Percentiles rank a stretch among this genome's conserved stretches.
phyloP scores from a whole-genome alignment of 164 flowering plant genomes.

The Euptelea pleiosperma region DNA sequence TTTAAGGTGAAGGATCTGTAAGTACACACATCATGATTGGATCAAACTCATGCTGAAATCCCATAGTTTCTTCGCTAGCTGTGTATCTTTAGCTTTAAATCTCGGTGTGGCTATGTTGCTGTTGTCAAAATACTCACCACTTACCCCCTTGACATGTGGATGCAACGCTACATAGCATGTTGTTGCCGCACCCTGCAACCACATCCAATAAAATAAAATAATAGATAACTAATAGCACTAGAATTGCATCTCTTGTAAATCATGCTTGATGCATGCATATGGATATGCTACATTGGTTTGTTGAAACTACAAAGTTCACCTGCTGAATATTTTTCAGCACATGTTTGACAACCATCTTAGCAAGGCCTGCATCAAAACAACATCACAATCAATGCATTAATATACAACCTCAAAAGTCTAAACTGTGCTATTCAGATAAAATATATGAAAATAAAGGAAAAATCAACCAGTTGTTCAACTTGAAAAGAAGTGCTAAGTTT shows the following conservation, averaged over 20 bases:
- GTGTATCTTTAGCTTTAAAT: conserved; percentile 38
- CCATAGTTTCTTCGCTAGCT: conserved; percentile 66
- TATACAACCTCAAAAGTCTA: neutral
- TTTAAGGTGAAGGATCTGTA: neutral
- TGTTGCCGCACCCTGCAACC: conserved; percentile 74
- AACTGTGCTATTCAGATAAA: neutral
- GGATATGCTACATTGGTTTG: neutral
- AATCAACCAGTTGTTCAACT: neutral
- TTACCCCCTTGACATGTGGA: conserved; percentile 57
- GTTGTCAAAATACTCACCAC: conserved; percentile 58
- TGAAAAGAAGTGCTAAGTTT: neutral
- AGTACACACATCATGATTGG: neutral
- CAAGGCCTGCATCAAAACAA: conserved; percentile 39
- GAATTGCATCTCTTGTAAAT: too few species aligned
- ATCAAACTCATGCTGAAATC: conserved; percentile 55
- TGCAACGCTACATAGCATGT: conserved; percentile 75
- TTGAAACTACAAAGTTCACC: conserved; percentile 24
- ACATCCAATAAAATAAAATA: conserved; percentile 4
- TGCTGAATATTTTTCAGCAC: conserved; percentile 52
- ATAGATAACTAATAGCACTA: too few species aligned
- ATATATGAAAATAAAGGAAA: neutral
- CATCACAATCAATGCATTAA: conserved; percentile 1
- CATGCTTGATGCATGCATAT: neutral
- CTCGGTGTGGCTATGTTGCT: conserved; percentile 42
- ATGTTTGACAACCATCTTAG: conserved; percentile 22